Base-by-base conservation (phyloP, 2,329 filamentous ascomycete genomes). In the Cryphonectria carpinicola region DNA sequence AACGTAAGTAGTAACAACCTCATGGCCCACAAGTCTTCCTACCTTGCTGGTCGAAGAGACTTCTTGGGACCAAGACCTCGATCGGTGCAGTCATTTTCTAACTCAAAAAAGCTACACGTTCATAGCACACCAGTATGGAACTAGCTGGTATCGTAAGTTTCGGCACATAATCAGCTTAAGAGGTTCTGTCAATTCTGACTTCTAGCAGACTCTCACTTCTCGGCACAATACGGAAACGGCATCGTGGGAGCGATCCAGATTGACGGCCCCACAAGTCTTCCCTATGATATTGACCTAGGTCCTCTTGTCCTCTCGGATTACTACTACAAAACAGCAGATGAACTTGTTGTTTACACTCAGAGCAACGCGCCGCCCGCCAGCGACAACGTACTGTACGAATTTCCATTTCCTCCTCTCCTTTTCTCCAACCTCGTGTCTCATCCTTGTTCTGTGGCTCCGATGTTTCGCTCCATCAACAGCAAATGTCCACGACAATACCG, bases 261-360 rank as follows among this genome's bases (percentile, higher is more conserved):
- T 71, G 76, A 85, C 68, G 84, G 84, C 0, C 84, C 84, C 1
- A 81, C 83, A 4, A 81, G 81, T 17, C 79, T 80, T 35, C 80
- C 84, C 73, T 86, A 86, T 74, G 86, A 88, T 67, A 78, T 83
- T 63, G 86, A 88, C 74, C 80, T 87, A 0, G 86, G 86, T 37
- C 76, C 82, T 7, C 79, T 86, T 22, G 80, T 84, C 4, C 77
- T 89, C 35, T 83, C 80, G 5, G 87, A 89, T 73, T 88, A 84
- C 81, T 87, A 86, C 77, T 82, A 83, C 69, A 49, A 66, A 13
- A 74, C 75, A 17, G 80, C 79, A 19, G 77, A 79, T 56, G 70
- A 76, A 25, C 70, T 79, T 4, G 75, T 77, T 14, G 49, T 71
- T 37, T 66, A 71, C 62, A 78, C 61, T 1, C 74, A 67, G 64